Percentiles rank a stretch among this genome's conserved stretches.
Conservation (phyloP, 1,284 basidiomycete species). For the Gymnopus androsaceus region DNA sequence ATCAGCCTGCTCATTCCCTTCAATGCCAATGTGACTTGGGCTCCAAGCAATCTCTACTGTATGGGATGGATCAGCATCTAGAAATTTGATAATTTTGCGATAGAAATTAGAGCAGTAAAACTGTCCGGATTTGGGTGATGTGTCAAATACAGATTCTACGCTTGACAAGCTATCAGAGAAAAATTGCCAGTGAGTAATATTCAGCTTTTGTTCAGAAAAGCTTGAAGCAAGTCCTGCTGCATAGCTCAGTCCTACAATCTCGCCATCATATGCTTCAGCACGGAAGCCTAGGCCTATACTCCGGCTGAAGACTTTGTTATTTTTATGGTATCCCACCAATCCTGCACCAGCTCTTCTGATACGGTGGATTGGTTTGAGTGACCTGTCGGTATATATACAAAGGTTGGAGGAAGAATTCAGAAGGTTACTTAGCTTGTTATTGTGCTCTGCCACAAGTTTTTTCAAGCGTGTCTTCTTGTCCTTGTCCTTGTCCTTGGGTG, state of each 20-base stretch:
- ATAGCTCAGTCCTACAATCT: conserved; percentile 21
- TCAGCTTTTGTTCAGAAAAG: background rate
- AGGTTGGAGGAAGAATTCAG: conserved; percentile 6
- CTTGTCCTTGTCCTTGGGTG: background rate
- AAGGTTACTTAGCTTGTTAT: conserved; percentile 12
- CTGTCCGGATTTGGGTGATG: background rate
- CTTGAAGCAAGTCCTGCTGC: background rate
- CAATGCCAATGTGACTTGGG: conserved; percentile 29
- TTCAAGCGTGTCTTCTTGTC: background rate
- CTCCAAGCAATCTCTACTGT: conserved; percentile 28
- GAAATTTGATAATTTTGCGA: conserved; percentile 16
- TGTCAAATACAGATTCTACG: background rate
- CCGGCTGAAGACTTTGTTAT: conserved; percentile 10
- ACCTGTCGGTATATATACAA: conserved; percentile 32
- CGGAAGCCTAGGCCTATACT: conserved; percentile 25
- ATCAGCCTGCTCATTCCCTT: conserved; percentile 33
- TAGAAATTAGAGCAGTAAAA: conserved; percentile 17
- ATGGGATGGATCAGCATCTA: conserved; percentile 18
- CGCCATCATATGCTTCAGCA: conserved; percentile 32
- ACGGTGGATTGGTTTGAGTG: conserved; percentile 17
- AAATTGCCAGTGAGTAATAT: background rate
- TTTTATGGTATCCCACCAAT: conserved; percentile 20
- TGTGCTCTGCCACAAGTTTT: conserved; percentile 15
- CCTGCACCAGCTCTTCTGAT: conserved; percentile 23
- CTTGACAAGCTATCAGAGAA: background rate